phyloP scores from a whole-genome alignment of 768 basidiomycete species.

The Gyrodon lividus region DNA sequence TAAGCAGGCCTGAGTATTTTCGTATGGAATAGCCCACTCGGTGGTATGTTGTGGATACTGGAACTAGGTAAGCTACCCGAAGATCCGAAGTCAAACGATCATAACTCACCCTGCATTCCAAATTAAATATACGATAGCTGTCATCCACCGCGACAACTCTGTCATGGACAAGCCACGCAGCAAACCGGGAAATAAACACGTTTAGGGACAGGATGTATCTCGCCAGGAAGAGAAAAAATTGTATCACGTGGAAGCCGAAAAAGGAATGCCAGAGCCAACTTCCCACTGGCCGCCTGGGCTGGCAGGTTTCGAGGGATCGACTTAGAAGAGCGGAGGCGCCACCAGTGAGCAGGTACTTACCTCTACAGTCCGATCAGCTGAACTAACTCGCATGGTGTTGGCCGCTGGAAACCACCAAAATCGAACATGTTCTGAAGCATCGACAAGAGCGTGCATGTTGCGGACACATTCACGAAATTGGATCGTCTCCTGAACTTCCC shows the following conservation, averaged over 20 bases:
- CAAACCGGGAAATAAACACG: conserved; percentile 58
- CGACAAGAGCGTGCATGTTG: conserved; percentile 53
- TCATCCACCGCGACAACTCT: conserved; percentile 67
- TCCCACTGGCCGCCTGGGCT: conserved; percentile 53
- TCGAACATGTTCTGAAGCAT: conserved; percentile 82
- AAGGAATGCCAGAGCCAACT: conserved; percentile 72
- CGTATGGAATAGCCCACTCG: conserved; percentile 89
- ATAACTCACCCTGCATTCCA: conserved; percentile 84
- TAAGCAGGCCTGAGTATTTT: conserved; percentile 64
- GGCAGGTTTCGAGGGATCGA: conserved; percentile 9
- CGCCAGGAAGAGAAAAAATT: conserved; percentile 78
- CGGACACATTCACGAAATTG: conserved; percentile 62
- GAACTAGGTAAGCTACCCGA: conserved; percentile 6
- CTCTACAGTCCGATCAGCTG: conserved; percentile 73
- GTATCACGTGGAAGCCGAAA: conserved; percentile 78
- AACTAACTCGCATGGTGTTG: conserved; percentile 67
- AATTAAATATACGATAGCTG: conserved; percentile 83
- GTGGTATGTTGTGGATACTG: conserved; percentile 93
- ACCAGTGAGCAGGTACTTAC: conserved; percentile 44
- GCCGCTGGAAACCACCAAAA: conserved; percentile 94
- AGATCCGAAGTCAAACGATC: background rate
- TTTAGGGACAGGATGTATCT: conserved; percentile 65
- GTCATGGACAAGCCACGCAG: conserved; percentile 63
- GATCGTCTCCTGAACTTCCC: conserved; percentile 63
- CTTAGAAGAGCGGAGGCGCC: conserved; percentile 6